phyloP scores from a whole-genome alignment of 2,329 filamentous ascomycete species.

The Aspergillus vadensis region DNA sequence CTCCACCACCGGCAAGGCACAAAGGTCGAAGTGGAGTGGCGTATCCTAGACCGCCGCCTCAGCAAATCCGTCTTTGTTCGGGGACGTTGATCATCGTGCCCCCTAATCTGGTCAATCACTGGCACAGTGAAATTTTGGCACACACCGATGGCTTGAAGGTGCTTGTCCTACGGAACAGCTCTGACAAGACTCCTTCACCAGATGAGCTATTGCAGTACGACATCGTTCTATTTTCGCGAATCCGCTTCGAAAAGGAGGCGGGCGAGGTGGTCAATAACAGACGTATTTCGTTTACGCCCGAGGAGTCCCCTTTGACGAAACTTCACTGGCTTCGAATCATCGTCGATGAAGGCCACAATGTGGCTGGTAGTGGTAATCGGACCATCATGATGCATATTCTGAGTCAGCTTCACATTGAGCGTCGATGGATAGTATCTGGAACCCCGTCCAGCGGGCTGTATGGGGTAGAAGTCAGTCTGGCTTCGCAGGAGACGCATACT shows the following conservation, averaged over 20 bases:
- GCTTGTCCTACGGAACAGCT: slow-evolving; percentile 60
- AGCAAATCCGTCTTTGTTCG: slow-evolving; percentile 62
- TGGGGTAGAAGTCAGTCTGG: slow-evolving; percentile 67
- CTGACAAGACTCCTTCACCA: slow-evolving; percentile 58
- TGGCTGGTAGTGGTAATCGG: slow-evolving; percentile 66
- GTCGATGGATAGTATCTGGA: slow-evolving; percentile 86
- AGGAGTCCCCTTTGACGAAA: slow-evolving; percentile 65
- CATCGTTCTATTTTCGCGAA: slow-evolving; percentile 74
- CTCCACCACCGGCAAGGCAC: slow-evolving; percentile 45
- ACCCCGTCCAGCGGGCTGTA: slow-evolving; percentile 84
- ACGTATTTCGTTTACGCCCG: slow-evolving; percentile 47
- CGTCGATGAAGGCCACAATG: slow-evolving; percentile 86
- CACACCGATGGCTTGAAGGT: slow-evolving; percentile 71
- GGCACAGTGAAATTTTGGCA: slow-evolving; percentile 76
- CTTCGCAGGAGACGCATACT: slow-evolving; percentile 42
- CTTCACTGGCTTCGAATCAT: slow-evolving; percentile 87
- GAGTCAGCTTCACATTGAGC: slow-evolving; percentile 60
- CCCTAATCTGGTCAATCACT: slow-evolving; percentile 79
- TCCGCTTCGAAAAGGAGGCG: slow-evolving; percentile 70
- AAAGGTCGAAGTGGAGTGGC: slow-evolving; percentile 46
- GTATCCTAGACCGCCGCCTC: slow-evolving; percentile 43
- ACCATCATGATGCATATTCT: slow-evolving; percentile 61
- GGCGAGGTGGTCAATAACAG: slow-evolving; percentile 54
- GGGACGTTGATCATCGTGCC: slow-evolving; percentile 80
- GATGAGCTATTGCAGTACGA: slow-evolving; percentile 68